Evolutionary conservation across 257 asterid genomes (phyloP).

Genomic region (Salvia rosmarinus): DNA sequence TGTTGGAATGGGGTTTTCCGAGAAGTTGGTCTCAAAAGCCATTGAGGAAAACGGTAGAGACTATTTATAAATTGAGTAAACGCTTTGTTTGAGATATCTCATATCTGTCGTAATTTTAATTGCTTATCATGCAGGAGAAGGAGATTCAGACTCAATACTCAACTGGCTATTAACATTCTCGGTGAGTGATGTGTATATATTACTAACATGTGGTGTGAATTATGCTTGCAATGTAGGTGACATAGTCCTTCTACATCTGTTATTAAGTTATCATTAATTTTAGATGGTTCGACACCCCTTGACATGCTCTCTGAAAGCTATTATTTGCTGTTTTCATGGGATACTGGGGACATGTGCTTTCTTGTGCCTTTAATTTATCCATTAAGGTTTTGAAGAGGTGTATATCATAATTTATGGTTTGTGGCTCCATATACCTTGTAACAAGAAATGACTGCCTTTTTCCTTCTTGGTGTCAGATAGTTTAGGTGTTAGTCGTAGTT

Average conservation of each 20-base stretch:
- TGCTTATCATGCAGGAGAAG: constrained; percentile 51
- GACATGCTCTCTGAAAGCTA: no score
- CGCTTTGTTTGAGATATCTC: constrained; percentile 10
- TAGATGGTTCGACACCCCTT: background rate
- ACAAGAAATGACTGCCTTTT: background rate
- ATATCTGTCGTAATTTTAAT: background rate
- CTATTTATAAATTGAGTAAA: background rate
- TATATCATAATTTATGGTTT: background rate
- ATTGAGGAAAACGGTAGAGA: constrained; percentile 58
- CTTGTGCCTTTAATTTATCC: background rate
- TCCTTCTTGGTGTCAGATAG: background rate
- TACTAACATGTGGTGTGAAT: background rate
- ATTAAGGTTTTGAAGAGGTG: no score
- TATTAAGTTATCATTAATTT: background rate
- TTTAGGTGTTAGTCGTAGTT: constrained; percentile 2
- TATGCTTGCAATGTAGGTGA: no score
- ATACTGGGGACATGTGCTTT: background rate
- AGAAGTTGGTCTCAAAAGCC: constrained; percentile 54
- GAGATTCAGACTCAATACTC: constrained; percentile 53
- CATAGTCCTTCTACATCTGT: no score
- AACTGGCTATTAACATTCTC: constrained; percentile 65
- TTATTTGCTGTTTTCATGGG: background rate
- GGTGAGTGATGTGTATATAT: constrained; percentile 44
- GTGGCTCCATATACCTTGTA: background rate
- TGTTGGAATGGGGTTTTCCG: constrained; percentile 64